Conservation (phyloP, 176 grass and related monocot genomes). For the Thalia dealbata region DNA sequence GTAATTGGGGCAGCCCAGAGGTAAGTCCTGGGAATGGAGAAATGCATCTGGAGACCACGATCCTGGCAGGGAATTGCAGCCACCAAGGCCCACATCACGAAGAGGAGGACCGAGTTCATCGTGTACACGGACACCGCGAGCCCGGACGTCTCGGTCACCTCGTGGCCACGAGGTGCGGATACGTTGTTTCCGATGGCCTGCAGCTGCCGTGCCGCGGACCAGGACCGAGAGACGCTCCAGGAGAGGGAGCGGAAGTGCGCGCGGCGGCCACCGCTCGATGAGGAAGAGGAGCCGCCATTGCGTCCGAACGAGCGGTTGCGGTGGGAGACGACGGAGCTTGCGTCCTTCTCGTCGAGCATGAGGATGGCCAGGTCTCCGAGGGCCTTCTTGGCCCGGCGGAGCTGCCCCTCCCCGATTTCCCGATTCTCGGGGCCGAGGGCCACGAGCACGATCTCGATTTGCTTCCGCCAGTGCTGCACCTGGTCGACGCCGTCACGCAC, state of each 20-base stretch:
- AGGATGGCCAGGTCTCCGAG: slow-evolving; percentile 66
- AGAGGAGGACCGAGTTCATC: slow-evolving; percentile 60
- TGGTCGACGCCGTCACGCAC: slow-evolving; percentile 68
- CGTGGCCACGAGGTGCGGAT: slow-evolving; percentile 50
- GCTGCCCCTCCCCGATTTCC: slow-evolving; percentile 41
- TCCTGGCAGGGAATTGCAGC: slow-evolving; percentile 76
- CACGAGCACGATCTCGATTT: slow-evolving; percentile 57
- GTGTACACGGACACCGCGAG: slow-evolving; percentile 48
- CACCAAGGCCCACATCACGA: slow-evolving; percentile 67
- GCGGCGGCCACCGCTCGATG: slow-evolving; percentile 23
- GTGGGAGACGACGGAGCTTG: slow-evolving; percentile 40
- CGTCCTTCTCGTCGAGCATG: slow-evolving; percentile 66
- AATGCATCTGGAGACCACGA: slow-evolving; percentile 50
- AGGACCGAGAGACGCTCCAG: slow-evolving; percentile 86
- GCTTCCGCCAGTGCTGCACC: slow-evolving; percentile 63
- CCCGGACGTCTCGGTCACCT: slow-evolving; percentile 30
- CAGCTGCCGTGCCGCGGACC: slow-evolving; percentile 88
- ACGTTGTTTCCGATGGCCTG: slow-evolving; percentile 57
- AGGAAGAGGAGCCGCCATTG: slow-evolving; percentile 26
- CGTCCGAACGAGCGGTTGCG: slow-evolving; percentile 98
- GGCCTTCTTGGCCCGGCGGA: slow-evolving; percentile 66
- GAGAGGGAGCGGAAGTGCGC: slow-evolving; percentile 85
- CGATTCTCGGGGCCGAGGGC: slow-evolving; percentile 25
- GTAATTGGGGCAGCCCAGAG: slow-evolving; percentile 57
- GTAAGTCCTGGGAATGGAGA: slow-evolving; percentile 47